Conservation (phyloP, 257 asterid species). For the Marsdenia floribunda region DNA sequence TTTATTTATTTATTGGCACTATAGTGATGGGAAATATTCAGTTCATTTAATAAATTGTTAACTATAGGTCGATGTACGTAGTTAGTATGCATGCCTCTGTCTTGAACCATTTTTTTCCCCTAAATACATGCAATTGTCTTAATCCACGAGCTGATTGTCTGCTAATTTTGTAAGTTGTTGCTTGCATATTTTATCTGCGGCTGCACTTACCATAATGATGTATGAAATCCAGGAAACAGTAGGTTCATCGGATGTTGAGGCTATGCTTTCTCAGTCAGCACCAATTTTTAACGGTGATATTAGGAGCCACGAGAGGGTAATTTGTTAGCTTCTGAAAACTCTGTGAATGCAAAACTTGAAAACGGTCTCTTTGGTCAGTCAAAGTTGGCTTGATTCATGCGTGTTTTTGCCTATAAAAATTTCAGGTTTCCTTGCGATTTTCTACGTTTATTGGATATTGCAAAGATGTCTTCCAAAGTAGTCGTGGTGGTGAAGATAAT, state of each 20-base stretch:
- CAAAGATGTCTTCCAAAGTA: slow-evolving; percentile 43
- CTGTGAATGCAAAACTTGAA: slow-evolving; percentile 8
- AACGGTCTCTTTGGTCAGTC: not conserved
- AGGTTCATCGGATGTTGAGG: slow-evolving; percentile 70
- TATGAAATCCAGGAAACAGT: slow-evolving; percentile 48
- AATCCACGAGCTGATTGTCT: not conserved
- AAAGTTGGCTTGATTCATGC: not conserved
- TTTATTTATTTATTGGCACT: not conserved
- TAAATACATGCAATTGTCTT: not conserved
- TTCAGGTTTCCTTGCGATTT: slow-evolving; percentile 69
- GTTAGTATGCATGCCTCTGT: not conserved
- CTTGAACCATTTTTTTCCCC: too few relatives aligned
- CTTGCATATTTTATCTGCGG: not conserved
- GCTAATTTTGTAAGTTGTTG: not conserved
- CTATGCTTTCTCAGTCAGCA: slow-evolving; percentile 80
- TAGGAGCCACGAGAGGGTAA: slow-evolving; percentile 93
- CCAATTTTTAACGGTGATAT: slow-evolving; percentile 89
- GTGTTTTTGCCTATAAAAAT: not conserved
- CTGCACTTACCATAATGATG: slow-evolving; percentile 12
- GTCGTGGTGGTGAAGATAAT: slow-evolving; percentile 27
- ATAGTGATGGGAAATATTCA: not conserved
- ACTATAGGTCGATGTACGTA: not conserved
- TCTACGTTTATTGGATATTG: slow-evolving; percentile 75
- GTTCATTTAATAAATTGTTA: not conserved
- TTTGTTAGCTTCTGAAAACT: slow-evolving; percentile 4